Evolutionary conservation across 257 asterid genomes (phyloP).

Genomic region (Solanum paucissectum): DNA sequence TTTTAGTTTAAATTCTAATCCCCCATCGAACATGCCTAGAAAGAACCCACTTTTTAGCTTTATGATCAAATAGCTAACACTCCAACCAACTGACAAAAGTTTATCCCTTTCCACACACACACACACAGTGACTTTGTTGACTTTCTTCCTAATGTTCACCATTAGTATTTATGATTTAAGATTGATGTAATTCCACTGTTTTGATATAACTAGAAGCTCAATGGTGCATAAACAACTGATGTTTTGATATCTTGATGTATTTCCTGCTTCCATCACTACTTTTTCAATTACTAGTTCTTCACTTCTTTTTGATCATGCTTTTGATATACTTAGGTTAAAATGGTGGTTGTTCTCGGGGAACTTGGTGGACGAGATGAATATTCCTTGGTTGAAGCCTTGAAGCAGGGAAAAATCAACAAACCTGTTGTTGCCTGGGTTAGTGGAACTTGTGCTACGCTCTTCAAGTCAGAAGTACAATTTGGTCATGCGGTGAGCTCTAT

Average conservation of each 20-base stretch:
- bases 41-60: background rate
- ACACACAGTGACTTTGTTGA: background rate
- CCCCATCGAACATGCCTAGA: background rate
- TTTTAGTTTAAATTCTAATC: background rate
- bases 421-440: constrained; percentile 99
- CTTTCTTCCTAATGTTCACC: background rate
- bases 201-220: background rate
- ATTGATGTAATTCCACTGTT: background rate
- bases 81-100: background rate
- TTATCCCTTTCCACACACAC: background rate
- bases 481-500: constrained; percentile 90
- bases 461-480: constrained; percentile 99
- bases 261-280: background rate
- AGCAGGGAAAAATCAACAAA: constrained; percentile 85
- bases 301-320: background rate
- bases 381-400: constrained; percentile 92
- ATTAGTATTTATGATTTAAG: background rate
- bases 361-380: constrained; percentile 99
- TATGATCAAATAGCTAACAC: background rate
- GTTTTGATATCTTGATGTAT: background rate
- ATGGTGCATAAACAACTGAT: background rate
- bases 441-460: constrained; percentile 95
- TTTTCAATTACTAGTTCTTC: background rate
- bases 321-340: constrained; percentile 49
- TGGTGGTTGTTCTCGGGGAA: constrained; percentile 98